Evolutionary conservation across 352 stramenopile genomes (phyloP).

Genomic region (Pythium grandisporangium): DNA sequence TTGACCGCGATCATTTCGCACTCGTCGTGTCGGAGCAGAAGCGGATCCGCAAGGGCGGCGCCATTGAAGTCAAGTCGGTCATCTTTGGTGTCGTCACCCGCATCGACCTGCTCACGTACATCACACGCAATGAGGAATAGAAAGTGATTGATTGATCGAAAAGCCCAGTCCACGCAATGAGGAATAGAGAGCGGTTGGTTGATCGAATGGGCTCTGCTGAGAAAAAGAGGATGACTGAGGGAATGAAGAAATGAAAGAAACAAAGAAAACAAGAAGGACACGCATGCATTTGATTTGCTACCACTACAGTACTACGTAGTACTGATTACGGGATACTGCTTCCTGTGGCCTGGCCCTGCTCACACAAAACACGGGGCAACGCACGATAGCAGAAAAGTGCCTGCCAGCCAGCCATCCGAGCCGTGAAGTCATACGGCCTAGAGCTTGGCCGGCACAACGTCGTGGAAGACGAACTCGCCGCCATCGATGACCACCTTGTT

Average conservation of each 20-base stretch:
- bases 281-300: not conserved
- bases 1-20: slow-evolving; percentile 95
- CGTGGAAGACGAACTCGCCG: slow-evolving; percentile 63
- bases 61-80: slow-evolving; percentile 71
- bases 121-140: slow-evolving; percentile 59
- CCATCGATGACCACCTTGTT: slow-evolving; percentile 68
- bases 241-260: too few species aligned
- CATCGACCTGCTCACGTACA: slow-evolving; percentile 95
- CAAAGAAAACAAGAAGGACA: not conserved
- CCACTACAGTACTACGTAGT: not conserved
- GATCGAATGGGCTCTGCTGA: too few species aligned
- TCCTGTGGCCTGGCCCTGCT: too few species aligned
- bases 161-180: too few species aligned
- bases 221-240: too few species aligned
- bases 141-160: too few species aligned
- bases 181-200: too few species aligned
- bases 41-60: slow-evolving; percentile 75
- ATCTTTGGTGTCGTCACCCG: slow-evolving; percentile 94
- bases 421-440: slow-evolving; percentile 1
- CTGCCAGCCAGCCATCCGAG: too few species aligned
- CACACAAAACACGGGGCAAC: too few species aligned
- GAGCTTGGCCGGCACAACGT: slow-evolving; percentile 14
- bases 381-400: too few species aligned
- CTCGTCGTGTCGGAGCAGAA: slow-evolving; percentile 92
- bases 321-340: too few species aligned